Evolutionary conservation across 1,139 yeast species (phyloP).

Genomic region (Suhomyces bokatorum): DNA sequence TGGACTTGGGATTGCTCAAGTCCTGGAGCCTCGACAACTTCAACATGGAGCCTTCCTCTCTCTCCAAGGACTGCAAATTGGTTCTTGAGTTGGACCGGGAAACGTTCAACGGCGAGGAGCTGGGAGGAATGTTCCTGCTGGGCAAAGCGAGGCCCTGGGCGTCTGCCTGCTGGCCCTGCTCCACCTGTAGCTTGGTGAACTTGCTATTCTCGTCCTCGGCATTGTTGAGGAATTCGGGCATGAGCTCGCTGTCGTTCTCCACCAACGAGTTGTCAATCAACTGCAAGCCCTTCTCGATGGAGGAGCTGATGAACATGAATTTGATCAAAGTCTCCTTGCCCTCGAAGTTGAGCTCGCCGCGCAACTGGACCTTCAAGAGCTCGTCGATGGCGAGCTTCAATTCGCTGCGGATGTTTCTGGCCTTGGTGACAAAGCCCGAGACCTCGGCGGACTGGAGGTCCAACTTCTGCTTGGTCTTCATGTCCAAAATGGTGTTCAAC

Average conservation of each 20-base stretch:
- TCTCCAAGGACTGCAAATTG: slow-evolving; percentile 36
- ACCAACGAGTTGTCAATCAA: slow-evolving; percentile 45
- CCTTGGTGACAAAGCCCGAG: slow-evolving; percentile 43
- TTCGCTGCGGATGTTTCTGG: slow-evolving; percentile 44
- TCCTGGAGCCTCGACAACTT: slow-evolving; percentile 34
- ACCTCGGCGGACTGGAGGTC: slow-evolving; percentile 30
- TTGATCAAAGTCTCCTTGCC: slow-evolving; percentile 74
- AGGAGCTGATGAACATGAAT: slow-evolving; percentile 66
- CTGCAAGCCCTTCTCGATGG: slow-evolving; percentile 64
- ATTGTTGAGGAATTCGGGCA: slow-evolving; percentile 3
- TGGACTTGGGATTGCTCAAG: slow-evolving; percentile 21
- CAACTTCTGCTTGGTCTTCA: slow-evolving; percentile 26
- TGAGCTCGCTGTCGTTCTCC: slow-evolving; percentile 16
- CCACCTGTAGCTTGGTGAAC: slow-evolving; percentile 7
- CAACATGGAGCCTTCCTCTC: slow-evolving; percentile 45
- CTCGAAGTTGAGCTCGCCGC: slow-evolving; percentile 55
- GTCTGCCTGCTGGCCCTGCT: neutral
- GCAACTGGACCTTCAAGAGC: slow-evolving; percentile 54
- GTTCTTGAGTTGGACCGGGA: slow-evolving; percentile 41
- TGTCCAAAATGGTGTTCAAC: slow-evolving; percentile 38
- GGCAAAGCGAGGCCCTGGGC: slow-evolving; percentile 2
- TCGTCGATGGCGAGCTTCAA: slow-evolving; percentile 57
- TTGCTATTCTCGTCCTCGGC: slow-evolving; percentile 24
- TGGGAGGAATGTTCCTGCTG: slow-evolving; percentile 17
- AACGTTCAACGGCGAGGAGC: slow-evolving; percentile 28